A percentile compares a stretch with the other conserved stretches of the same genome.
These are phyloP conservation scores for Malania oleifera DNA, from an alignment of 164 flowering plant species.

Conservation along the genomic window DNA sequence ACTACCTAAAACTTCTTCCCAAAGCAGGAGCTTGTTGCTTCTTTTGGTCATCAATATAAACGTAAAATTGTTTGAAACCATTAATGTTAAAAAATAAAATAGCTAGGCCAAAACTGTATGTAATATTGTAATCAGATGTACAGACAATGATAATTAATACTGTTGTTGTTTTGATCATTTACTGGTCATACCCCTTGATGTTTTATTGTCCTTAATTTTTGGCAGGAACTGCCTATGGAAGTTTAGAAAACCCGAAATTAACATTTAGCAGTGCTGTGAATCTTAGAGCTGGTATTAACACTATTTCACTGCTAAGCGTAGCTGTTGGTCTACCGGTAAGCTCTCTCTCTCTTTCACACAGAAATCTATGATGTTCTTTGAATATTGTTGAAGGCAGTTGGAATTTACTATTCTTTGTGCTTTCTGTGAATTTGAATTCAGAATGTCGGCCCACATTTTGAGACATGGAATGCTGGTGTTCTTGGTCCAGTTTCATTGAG, in stretches of 20 bases:
- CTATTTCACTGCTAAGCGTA: conserved; percentile 3
- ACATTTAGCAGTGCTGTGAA: not conserved
- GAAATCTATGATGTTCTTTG: not conserved
- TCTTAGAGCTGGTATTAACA: conserved; percentile 5
- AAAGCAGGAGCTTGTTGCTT: no score
- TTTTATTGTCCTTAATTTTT: not conserved
- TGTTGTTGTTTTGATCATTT: no score
- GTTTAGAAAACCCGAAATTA: conserved; percentile 7
- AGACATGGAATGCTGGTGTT: conserved; percentile 9
- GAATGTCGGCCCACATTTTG: conserved; percentile 9
- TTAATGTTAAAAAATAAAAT: no score
- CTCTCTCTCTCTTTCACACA: conserved; percentile 2
- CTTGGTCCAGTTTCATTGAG: conserved; percentile 4
- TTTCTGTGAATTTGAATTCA: not conserved
- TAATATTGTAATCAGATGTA: no score
- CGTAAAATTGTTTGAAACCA: no score
- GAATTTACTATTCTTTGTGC: not conserved
- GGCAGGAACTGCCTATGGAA: conserved; percentile 7
- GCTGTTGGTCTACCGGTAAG: conserved; percentile 7
- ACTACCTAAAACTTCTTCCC: no score
- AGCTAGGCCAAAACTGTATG: no score
- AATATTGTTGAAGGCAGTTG: not conserved
- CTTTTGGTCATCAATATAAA: no score
- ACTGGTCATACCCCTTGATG: no score
- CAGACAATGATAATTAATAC: no score